phyloP scores from a whole-genome alignment of 257 asterid species.

The Rehmannia glutinosa region DNA sequence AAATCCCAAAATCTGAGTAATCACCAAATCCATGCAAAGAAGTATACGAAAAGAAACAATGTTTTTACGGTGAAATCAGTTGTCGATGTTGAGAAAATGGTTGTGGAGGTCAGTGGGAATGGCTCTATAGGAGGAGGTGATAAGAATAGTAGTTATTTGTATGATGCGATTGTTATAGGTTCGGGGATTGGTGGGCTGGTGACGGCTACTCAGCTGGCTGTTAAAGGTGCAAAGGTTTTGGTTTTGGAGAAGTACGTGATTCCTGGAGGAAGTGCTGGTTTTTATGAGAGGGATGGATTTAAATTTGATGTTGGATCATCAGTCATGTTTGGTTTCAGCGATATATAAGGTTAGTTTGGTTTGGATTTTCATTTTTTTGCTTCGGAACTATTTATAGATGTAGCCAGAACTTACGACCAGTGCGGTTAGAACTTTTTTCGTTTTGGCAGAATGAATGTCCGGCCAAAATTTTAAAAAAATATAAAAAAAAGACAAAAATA shows the following conservation, averaged over 20 bases:
- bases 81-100: slow-evolving; percentile 35
- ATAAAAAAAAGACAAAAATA: too few relatives aligned
- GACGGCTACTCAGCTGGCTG: slow-evolving; percentile 93
- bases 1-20: slow-evolving; percentile 13
- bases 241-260: slow-evolving; percentile 92
- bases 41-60: slow-evolving; percentile 21
- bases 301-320: slow-evolving; percentile 97
- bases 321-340: slow-evolving; percentile 98
- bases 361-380: too few relatives aligned
- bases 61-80: slow-evolving; percentile 41
- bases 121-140: slow-evolving; percentile 20
- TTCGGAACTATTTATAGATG: too few relatives aligned
- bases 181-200: slow-evolving; percentile 97
- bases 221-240: slow-evolving; percentile 87
- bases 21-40: slow-evolving; percentile 15
- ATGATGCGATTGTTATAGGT: slow-evolving; percentile 89
- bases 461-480: too few relatives aligned
- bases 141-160: slow-evolving; percentile 24
- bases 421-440: too few relatives aligned
- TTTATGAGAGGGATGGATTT: slow-evolving; percentile 80
- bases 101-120: slow-evolving; percentile 28
- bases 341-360: slow-evolving; percentile 68
- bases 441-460: too few relatives aligned
- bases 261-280: slow-evolving; percentile 99
- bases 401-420: too few relatives aligned